Evolutionary conservation across 345 rosid genomes (phyloP).

Genomic region (Syzygium aromaticum): DNA sequence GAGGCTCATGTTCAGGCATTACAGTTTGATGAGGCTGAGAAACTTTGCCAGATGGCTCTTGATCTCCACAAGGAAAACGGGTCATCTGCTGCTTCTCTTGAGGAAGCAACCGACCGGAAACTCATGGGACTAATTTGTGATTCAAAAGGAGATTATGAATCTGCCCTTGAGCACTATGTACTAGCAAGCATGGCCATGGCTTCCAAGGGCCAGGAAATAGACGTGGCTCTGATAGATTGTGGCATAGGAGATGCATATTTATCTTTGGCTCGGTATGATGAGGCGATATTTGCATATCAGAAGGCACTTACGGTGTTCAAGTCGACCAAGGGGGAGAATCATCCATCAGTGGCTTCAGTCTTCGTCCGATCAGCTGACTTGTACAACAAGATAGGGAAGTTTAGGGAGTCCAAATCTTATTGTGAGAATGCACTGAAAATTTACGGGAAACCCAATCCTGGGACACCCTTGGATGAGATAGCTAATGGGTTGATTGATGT

Average conservation of each 20-base stretch:
- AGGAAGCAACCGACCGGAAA: constrained; percentile 85
- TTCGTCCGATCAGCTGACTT: constrained; percentile 82
- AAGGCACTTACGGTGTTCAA: constrained; percentile 74
- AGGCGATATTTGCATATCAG: constrained; percentile 80
- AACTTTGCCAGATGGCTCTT: constrained; percentile 70
- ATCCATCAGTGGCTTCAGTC: constrained; percentile 77
- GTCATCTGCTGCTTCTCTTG: constrained; percentile 39
- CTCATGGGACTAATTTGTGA: constrained; percentile 86
- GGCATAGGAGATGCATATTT: constrained; percentile 90
- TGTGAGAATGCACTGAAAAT: constrained; percentile 77
- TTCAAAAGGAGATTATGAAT: constrained; percentile 63
- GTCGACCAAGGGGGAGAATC: constrained; percentile 70
- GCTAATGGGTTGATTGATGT: constrained; percentile 77
- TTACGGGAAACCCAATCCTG: constrained; percentile 44
- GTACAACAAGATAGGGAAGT: constrained; percentile 70
- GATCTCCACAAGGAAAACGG: constrained; percentile 65
- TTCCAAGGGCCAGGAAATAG: constrained; percentile 47
- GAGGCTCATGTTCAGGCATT: constrained; percentile 89
- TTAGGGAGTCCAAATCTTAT: constrained; percentile 71
- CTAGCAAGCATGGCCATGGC: constrained; percentile 89
- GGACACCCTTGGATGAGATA: constrained; percentile 59
- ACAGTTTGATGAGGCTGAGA: constrained; percentile 78
- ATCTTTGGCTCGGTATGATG: constrained; percentile 77
- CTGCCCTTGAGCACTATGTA: constrained; percentile 85
- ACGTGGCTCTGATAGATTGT: constrained; percentile 74